Percentiles rank a stretch among this genome's conserved stretches.
Evolutionary conservation across 106 monocot species (phyloP).

Genomic region (Dendrobium catenatum): DNA sequence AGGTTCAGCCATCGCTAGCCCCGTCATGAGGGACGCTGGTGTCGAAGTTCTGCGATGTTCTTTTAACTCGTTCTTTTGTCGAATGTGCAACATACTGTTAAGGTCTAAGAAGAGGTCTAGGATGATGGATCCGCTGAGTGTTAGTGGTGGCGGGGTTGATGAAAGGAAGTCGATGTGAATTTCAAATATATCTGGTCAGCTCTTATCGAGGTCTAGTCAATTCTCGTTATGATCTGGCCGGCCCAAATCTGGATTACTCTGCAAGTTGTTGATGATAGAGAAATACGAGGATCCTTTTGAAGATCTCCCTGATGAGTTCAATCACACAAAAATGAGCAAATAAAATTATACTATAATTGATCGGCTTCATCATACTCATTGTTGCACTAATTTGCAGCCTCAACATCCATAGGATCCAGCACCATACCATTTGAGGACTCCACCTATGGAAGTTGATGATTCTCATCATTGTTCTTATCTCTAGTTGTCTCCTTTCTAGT

Average conservation of each 20-base stretch:
- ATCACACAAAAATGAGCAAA: conserved; percentile 10
- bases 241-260: conserved; percentile 13
- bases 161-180: conserved; percentile 3
- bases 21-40: neutral
- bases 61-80: conserved; percentile 18
- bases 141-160: neutral
- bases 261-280: conserved; percentile 13
- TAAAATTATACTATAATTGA: conserved; percentile 33
- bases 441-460: conserved; percentile 78
- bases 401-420: conserved; percentile 24
- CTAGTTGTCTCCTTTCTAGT: conserved; percentile 67
- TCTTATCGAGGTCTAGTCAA: conserved; percentile 6
- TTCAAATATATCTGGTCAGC: conserved; percentile 13
- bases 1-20: neutral
- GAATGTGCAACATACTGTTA: conserved; percentile 5
- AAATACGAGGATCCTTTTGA: conserved; percentile 79
- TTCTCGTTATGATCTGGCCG: conserved; percentile 1
- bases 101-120: conserved; percentile 36
- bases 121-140: conserved; percentile 27
- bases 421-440: conserved; percentile 38
- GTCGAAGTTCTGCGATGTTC: conserved; percentile 29
- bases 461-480: conserved; percentile 57
- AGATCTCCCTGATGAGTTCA: conserved; percentile 45
- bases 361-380: conserved; percentile 49
- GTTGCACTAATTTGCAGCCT: conserved; percentile 42